These are phyloP conservation scores for Rosa chinensis DNA, from an alignment of 306 rosid genomes.

Conservation along the genomic window DNA sequence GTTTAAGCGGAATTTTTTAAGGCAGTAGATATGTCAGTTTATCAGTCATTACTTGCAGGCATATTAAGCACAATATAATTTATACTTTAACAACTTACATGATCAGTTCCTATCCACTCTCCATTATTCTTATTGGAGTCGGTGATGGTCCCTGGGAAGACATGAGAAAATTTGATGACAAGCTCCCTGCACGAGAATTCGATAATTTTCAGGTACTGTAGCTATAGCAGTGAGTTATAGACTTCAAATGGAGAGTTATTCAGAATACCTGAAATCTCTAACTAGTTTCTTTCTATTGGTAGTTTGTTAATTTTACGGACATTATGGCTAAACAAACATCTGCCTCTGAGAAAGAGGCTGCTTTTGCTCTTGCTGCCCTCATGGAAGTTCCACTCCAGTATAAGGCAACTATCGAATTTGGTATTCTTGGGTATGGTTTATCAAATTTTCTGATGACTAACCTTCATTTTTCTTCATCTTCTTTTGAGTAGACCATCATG, in stretches of 20 bases:
- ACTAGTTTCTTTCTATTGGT: conserved; percentile 16
- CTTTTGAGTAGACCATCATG: neutral
- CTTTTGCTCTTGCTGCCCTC: conserved; percentile 91
- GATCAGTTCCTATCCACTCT: conserved; percentile 69
- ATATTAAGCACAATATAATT: conserved; percentile 13
- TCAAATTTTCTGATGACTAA: neutral
- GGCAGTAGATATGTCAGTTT: neutral
- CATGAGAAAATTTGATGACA: conserved; percentile 88
- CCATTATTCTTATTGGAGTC: conserved; percentile 85
- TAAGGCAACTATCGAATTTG: conserved; percentile 65
- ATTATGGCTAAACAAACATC: conserved; percentile 47
- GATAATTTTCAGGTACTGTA: conserved; percentile 83
- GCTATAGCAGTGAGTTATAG: neutral
- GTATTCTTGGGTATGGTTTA: conserved; percentile 59
- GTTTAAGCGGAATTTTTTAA: neutral
- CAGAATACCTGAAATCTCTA: conserved; percentile 3
- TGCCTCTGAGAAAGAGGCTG: conserved; percentile 62
- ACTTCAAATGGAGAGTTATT: conserved; percentile 6
- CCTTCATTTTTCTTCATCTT: conserved; percentile 4
- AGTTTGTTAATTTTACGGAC: conserved; percentile 84
- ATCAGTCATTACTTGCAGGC: conserved; percentile 5
- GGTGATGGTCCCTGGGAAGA: conserved; percentile 99
- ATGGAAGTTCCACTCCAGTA: conserved; percentile 96
- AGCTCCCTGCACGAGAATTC: conserved; percentile 69
- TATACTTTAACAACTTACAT: conserved; percentile 19